These are phyloP conservation scores for Amesomyces nigricolor DNA, from an alignment of 2,329 filamentous ascomycete species.

Conservation along the genomic window DNA sequence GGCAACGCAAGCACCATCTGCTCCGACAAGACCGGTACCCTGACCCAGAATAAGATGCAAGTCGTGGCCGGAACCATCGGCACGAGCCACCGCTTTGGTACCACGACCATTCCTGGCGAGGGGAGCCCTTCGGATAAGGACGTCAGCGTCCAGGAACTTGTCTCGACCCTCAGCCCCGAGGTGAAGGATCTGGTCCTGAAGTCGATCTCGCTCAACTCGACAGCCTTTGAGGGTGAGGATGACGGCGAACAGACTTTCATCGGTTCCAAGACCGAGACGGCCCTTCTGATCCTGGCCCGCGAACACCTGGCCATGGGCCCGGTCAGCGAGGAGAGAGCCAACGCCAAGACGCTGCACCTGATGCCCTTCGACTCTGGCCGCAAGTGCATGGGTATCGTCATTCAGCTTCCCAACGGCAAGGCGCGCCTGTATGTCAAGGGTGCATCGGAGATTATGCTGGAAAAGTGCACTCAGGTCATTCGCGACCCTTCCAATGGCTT, in stretches of 20 bases:
- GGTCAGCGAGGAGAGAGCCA: slow-evolving; percentile 58
- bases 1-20: slow-evolving; percentile 69
- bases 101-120: slow-evolving; percentile 24
- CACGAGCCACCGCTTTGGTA: slow-evolving; percentile 50
- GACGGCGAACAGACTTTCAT: slow-evolving; percentile 62
- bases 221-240: slow-evolving; percentile 70
- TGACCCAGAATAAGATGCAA: slow-evolving; percentile 65
- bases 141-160: slow-evolving; percentile 42
- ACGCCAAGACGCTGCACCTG: slow-evolving; percentile 52
- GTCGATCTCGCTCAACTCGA: slow-evolving; percentile 62
- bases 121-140: slow-evolving; percentile 33
- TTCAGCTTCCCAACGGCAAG: slow-evolving; percentile 45
- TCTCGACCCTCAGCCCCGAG: slow-evolving; percentile 39
- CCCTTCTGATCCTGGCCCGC: slow-evolving; percentile 63
- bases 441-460: slow-evolving; percentile 59
- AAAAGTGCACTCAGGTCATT: slow-evolving; percentile 48
- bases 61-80: slow-evolving; percentile 58
- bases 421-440: slow-evolving; percentile 58
- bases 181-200: slow-evolving; percentile 51
- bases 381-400: slow-evolving; percentile 64
- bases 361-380: slow-evolving; percentile 71
- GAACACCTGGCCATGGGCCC: slow-evolving; percentile 62
- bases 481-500: slow-evolving; percentile 43
- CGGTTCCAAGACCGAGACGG: slow-evolving; percentile 73
- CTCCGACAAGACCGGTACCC: slow-evolving; percentile 62